Base-by-base conservation (phyloP, 2,329 filamentous ascomycete species). In the Xylaria digitata region DNA sequence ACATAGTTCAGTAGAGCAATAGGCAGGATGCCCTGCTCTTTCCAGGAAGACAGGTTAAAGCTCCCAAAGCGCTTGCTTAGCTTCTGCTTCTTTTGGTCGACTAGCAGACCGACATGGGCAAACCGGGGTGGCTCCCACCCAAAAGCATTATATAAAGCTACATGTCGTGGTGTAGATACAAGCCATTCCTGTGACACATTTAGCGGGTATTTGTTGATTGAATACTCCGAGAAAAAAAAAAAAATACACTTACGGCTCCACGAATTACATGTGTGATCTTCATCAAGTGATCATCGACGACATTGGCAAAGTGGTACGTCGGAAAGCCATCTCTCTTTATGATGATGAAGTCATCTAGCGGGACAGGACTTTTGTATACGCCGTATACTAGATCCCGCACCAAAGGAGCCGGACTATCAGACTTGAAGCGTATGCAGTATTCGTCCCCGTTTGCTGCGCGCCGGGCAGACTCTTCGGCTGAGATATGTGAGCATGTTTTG, bases 261-360 rank as follows among this genome's bases (percentile, higher is more conserved):
- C 96, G 90, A 65, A 99, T 92, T 15, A 99, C 96, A 79, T 98
- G 95, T 0, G 94, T 97, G 72, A 99, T 96, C 66, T 92, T 83
- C 96, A 99, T 99, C 67, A 91, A 84, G 78, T 97, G 93, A 75
- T 99, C 96, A 76, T 99, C 96, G 4, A 99, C 90, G 8, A 99
- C 95, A 75, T 98, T 99, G 4, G 96, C 96, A 68, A 99, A 90
- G 79, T 99, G 96, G 76, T 99, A 99, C 0, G 96, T 99, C 0
- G 96, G 96, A 70, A 92, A 92, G 0, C 94, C 94, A 77, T 99
- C 96, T 0, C 90, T 90, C 79, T 99, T 99, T 67, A 97, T 83
- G 46, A 99, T 83, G 67, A 99, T 92, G 21, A 94, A 95, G 75
- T 98, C 94, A 71, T 96, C 93, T 77, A 89, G 80, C 58, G 80